phyloP scores from a whole-genome alignment of 2,329 filamentous ascomycete genomes.

The Fusarium succisae region DNA sequence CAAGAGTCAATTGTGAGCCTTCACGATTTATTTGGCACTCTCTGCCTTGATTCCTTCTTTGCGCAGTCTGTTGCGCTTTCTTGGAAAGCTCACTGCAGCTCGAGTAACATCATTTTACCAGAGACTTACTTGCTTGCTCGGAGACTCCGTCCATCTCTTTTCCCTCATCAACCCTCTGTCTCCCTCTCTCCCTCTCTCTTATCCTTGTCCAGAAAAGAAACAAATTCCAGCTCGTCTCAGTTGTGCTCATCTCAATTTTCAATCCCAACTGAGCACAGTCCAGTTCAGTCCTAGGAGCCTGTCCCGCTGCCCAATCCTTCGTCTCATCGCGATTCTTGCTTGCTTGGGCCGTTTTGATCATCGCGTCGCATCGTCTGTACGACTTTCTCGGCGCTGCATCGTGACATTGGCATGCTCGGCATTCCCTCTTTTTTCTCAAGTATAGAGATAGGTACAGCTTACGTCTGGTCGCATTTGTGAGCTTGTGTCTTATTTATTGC shows the following conservation, averaged over 20 bases:
- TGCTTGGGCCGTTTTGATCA: constrained; percentile 27
- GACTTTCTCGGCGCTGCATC: constrained; percentile 27
- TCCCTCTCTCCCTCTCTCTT: not conserved
- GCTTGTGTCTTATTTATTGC: not conserved
- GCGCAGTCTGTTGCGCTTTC: not conserved
- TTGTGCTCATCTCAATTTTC: constrained; percentile 18
- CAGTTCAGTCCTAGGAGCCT: not conserved
- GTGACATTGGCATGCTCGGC: constrained; percentile 43
- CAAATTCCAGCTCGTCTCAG: constrained; percentile 9
- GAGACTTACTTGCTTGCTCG: not conserved
- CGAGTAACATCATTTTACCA: constrained; percentile 14
- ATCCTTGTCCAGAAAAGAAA: constrained; percentile 9
- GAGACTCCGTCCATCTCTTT: constrained; percentile 21
- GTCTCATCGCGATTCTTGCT: constrained; percentile 3
- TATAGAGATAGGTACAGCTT: constrained; percentile 18
- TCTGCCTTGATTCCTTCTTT: constrained; percentile 2
- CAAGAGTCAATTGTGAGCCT: not conserved
- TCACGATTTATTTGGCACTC: not conserved
- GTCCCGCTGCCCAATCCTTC: constrained; percentile 13
- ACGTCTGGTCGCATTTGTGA: constrained; percentile 7
- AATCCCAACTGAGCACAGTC: constrained; percentile 12
- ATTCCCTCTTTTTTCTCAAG: constrained; percentile 37
- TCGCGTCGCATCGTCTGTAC: constrained; percentile 21
- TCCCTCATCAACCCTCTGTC: not conserved
- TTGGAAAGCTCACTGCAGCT: constrained; percentile 27